Percentiles rank a stretch among this genome's conserved stretches.
These are phyloP conservation scores for Acorus calamus DNA, from an alignment of 106 monocot species.

Conservation along the genomic window DNA sequence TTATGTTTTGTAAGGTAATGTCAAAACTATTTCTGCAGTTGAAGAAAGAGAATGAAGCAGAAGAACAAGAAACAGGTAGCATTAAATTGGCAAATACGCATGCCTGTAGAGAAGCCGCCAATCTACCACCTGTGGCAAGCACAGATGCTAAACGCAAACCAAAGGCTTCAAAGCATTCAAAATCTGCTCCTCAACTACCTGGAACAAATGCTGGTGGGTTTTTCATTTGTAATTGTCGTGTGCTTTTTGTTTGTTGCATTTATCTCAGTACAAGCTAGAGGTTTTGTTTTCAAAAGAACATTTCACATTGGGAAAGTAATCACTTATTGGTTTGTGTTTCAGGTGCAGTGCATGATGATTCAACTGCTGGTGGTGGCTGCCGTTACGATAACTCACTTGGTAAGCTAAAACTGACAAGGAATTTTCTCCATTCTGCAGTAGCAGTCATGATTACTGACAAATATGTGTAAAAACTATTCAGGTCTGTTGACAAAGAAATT, in stretches of 20 bases:
- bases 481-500: constrained; percentile 98
- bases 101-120: constrained; percentile 17
- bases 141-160: constrained; percentile 25
- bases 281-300: background rate
- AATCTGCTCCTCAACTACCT: constrained; percentile 7
- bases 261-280: background rate
- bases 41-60: constrained; percentile 9
- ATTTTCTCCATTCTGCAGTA: background rate
- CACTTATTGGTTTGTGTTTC: constrained; percentile 9
- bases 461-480: constrained; percentile 11
- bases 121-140: constrained; percentile 14
- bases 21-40: constrained; percentile 17
- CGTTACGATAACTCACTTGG: constrained; percentile 91
- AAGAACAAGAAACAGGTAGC: constrained; percentile 7
- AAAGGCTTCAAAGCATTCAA: constrained; percentile 36
- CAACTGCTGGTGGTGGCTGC: constrained; percentile 31
- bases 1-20: no score
- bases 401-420: constrained; percentile 12
- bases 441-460: background rate
- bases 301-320: background rate
- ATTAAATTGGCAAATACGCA: constrained; percentile 1
- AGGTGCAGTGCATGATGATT: constrained; percentile 20
- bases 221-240: background rate
- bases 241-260: background rate
- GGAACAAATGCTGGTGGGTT: constrained; percentile 37